Conservation (phyloP, 1,139 yeast genomes). For the Blastobotrys niveus region DNA sequence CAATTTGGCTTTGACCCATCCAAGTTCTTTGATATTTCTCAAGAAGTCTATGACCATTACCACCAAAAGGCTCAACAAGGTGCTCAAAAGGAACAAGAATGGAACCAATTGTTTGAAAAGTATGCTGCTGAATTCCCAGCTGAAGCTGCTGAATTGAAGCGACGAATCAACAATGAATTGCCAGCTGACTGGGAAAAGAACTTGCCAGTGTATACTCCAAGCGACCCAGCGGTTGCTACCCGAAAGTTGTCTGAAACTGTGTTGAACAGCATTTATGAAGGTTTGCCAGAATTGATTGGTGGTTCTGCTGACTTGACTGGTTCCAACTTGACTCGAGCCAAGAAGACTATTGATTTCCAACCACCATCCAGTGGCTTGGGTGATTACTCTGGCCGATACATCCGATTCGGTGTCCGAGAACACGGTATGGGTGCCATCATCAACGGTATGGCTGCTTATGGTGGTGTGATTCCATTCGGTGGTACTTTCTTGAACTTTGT, state of each 20-base stretch:
- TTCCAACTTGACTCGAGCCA: conserved; percentile 91
- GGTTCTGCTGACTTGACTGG: conserved; percentile 99
- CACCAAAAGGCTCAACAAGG: conserved; percentile 53
- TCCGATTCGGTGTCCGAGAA: conserved; percentile 99
- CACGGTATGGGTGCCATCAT: conserved; percentile 99
- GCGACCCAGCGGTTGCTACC: conserved; percentile 82
- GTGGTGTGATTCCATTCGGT: conserved; percentile 90
- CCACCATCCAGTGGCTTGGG: conserved; percentile 79
- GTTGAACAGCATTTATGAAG: conserved; percentile 56
- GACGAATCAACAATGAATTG: conserved; percentile 76
- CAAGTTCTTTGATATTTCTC: conserved; percentile 71
- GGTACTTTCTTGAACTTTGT: conserved; percentile 99
- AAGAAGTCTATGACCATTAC: conserved; percentile 74
- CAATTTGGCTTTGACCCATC: conserved; percentile 87
- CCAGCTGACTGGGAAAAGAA: conserved; percentile 79
- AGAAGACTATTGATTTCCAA: conserved; percentile 87
- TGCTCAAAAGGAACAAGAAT: conserved; percentile 60
- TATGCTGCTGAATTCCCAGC: conserved; percentile 72
- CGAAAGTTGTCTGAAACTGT: conserved; percentile 92
- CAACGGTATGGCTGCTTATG: conserved; percentile 96
- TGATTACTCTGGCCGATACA: conserved; percentile 85
- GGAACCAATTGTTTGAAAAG: conserved; percentile 60
- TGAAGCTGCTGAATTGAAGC: conserved; percentile 69
- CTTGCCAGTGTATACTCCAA: conserved; percentile 74
- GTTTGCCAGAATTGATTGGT: conserved; percentile 86